Evolutionary conservation across 1,284 basidiomycete species (phyloP).

Genomic region (Bondarzewia mesenterica): DNA sequence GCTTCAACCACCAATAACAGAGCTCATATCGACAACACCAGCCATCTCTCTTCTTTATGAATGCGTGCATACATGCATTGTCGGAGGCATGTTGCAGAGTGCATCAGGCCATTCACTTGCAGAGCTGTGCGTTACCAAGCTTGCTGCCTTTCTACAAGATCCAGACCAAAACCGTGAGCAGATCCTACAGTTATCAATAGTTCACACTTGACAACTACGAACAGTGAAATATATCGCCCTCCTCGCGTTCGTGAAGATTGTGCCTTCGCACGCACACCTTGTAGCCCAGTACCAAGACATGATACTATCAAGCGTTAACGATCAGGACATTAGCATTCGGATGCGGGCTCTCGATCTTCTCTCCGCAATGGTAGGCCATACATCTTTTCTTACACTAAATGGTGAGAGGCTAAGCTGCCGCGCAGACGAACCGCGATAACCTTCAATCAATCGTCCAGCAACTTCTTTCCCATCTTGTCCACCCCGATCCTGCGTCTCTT

Average conservation of each 20-base stretch:
- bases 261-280: conserved; percentile 86
- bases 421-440: conserved; percentile 73
- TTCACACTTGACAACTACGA: neutral
- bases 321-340: conserved; percentile 92
- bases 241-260: conserved; percentile 92
- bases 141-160: conserved; percentile 88
- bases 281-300: conserved; percentile 90
- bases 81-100: conserved; percentile 91
- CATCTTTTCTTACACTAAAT: conserved; percentile 3
- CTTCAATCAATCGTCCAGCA: conserved; percentile 86
- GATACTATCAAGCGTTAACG: conserved; percentile 85
- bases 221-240: conserved; percentile 95
- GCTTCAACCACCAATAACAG: conserved; percentile 87
- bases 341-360: conserved; percentile 93
- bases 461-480: conserved; percentile 78
- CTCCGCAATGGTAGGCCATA: conserved; percentile 76
- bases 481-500: conserved; percentile 42
- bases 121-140: conserved; percentile 85
- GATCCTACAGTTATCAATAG: neutral
- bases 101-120: conserved; percentile 78
- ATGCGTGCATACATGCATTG: conserved; percentile 97
- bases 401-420: conserved; percentile 4
- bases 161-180: conserved; percentile 86
- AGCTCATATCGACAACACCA: conserved; percentile 91
- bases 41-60: conserved; percentile 97